These are phyloP conservation scores for Spergularia azorica DNA, from an alignment of 179 eudicot genomes.

Conservation along the genomic window DNA sequence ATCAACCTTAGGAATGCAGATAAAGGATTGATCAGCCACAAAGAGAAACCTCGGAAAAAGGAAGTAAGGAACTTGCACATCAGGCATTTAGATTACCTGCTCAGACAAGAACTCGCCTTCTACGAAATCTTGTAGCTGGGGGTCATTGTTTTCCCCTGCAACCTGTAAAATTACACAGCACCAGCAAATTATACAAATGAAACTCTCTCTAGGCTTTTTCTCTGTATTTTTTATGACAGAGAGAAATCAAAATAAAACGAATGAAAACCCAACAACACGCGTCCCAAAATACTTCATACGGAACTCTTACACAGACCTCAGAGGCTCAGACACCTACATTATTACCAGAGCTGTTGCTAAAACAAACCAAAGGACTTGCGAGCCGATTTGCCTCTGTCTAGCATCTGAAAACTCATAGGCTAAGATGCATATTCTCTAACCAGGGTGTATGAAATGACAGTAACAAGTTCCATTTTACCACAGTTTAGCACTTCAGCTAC, in stretches of 20 bases:
- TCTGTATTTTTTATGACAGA: too few relatives aligned
- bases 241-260: too few relatives aligned
- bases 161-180: constrained; percentile 45
- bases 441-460: too few relatives aligned
- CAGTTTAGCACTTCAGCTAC: background rate
- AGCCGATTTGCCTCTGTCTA: too few relatives aligned
- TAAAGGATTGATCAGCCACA: background rate
- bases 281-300: too few relatives aligned
- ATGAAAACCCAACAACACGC: too few relatives aligned
- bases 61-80: background rate
- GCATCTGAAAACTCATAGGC: too few relatives aligned
- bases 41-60: background rate
- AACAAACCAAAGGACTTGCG: too few relatives aligned
- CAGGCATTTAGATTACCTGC: constrained; percentile 53
- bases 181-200: background rate
- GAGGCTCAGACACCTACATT: background rate
- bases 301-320: too few relatives aligned
- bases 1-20: constrained; percentile 51
- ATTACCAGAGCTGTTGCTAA: too few relatives aligned
- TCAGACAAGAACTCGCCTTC: constrained; percentile 67
- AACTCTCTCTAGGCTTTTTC: background rate
- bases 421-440: too few relatives aligned
- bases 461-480: background rate
- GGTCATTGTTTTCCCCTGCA: constrained; percentile 66
- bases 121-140: constrained; percentile 68